Conservation (phyloP, 2,329 filamentous ascomycete genomes). For the Salinomyces thailandicus region DNA sequence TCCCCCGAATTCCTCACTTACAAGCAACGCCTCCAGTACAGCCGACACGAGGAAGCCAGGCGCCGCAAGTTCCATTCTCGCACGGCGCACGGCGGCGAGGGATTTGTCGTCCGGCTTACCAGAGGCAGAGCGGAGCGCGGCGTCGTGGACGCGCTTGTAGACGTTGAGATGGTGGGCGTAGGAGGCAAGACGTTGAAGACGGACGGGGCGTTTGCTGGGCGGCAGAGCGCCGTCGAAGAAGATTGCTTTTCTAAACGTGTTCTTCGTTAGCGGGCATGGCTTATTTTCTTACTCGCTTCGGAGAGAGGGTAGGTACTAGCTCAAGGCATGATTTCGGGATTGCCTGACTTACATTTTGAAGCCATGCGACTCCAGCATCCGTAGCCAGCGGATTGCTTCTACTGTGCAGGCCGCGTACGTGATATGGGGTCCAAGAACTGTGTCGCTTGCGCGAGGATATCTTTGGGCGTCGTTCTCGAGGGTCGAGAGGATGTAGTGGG, state of each 20-base stretch:
- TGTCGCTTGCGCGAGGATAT: too few species aligned
- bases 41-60: constrained; percentile 67
- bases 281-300: too few species aligned
- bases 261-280: not conserved
- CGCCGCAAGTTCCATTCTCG: constrained; percentile 35
- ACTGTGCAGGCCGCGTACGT: constrained; percentile 51
- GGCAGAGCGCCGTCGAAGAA: constrained; percentile 84
- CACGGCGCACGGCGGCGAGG: not conserved
- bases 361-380: constrained; percentile 44
- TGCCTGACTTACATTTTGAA: constrained; percentile 49
- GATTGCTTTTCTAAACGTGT: constrained; percentile 48
- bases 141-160: constrained; percentile 29
- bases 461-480: constrained; percentile 9
- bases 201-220: constrained; percentile 49
- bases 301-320: too few species aligned
- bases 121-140: constrained; percentile 8
- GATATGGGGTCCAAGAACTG: not conserved
- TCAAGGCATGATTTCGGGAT: too few species aligned
- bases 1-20: constrained; percentile 29
- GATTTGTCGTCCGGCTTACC: not conserved
- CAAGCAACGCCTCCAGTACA: constrained; percentile 58
- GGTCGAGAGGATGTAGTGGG: constrained; percentile 57
- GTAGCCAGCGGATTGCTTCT: constrained; percentile 52
- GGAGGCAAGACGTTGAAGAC: constrained; percentile 50
- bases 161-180: constrained; percentile 47